Evolutionary conservation across 2,329 filamentous ascomycete species (phyloP), one percentile per base, ranked within the genome.

Genomic region (Trichophyton rubrum): DNA sequence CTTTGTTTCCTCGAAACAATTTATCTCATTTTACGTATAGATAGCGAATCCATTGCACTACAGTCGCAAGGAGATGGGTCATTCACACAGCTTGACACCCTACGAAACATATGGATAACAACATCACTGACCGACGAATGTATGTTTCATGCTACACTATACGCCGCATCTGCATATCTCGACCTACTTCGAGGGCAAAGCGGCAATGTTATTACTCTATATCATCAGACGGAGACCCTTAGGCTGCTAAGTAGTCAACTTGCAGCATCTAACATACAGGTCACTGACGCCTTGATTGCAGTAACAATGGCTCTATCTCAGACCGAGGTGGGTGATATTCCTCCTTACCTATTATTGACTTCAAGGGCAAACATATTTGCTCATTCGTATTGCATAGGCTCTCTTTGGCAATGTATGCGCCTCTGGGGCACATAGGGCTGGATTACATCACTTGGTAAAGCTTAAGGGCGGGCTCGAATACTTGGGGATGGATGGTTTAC

Each of bases 91-190:
- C 27, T 35, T 55, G 27, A 51, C 38, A 62, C 49, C 20, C 27
- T 62, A 22, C 51, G 51, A 15, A 59, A 57, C 22, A 49, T 62
- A 33, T 62, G 60, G 60, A 53, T 62, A 15, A 53, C 58, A 9
- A 59, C 47, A 24, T 58, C 60, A 5, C 33, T 62, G 24, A 30
- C 8, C 3, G 47, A 58, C 24, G 33, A 58, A 17, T 62, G 58
- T 53, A 60, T 62, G 60, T 60, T 62, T 35, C 60, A 62, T 57
- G 56, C 58, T 3, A 59, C 60, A 17, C 38, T 60, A 58, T 62
- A 60, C 35, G 57, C 45, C 1, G 58, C 60, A 24, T 60, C 60
- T 17, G 51, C 58, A 45, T 58, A 62, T 58, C 56, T 59, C n/a
- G 60, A 62, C 43, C 30, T 55, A n/a, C 51, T 59, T 22, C 58